Evolutionary conservation across 495 filamentous ascomycete species (phyloP), one percentile per base, ranked within the genome.

Genomic region (Neurospora cerealis): DNA sequence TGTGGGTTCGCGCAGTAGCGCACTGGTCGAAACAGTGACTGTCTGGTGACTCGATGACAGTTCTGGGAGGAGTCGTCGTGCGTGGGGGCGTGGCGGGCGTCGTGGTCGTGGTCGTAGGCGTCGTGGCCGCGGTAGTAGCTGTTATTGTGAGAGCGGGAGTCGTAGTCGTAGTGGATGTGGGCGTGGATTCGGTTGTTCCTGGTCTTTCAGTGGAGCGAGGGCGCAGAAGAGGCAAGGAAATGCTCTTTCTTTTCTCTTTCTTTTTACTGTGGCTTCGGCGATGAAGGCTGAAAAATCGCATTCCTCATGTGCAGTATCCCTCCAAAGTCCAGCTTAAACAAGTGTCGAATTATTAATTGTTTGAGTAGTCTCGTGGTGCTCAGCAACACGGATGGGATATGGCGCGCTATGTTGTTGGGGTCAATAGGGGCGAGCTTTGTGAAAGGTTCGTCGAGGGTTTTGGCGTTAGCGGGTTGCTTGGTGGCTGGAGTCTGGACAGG

Each of bases 161-260:
- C 21, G 71, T 69, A 13, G 70, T 71, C 46, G 71, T 24, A 34
- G 28, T 34, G 54, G 48, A 28, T 15, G 48, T 15, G 21, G 24
- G 48, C 48, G 48, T 60, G 21, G 54, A 66, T 34, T 34, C 54
- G 54, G 28, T 34, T 66, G 54, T 66, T 66, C 32, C 28, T 66
- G 54, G 54, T 66, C 54, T 66, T 66, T 66, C 54, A 28, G 54
- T 19, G 54, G 54, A 66, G 54, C 54, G 54, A 66, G 66, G 24
- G 71, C 69, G 69, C 36, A 73, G 71, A 66, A 36, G 69, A 70
- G 71, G 54, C 32, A 66, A 34, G 54, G 54, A 66, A 9, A 66
- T 17, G 54, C 54, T 66, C 54, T 66, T 66, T 66, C 54, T 66
- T 66, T 66, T 66, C 54, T 66, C 54, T 34, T 66, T 66, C 54